phyloP scores from a whole-genome alignment of 1,139 yeast genomes.

The Yamadazyma spencermartinsiae region DNA sequence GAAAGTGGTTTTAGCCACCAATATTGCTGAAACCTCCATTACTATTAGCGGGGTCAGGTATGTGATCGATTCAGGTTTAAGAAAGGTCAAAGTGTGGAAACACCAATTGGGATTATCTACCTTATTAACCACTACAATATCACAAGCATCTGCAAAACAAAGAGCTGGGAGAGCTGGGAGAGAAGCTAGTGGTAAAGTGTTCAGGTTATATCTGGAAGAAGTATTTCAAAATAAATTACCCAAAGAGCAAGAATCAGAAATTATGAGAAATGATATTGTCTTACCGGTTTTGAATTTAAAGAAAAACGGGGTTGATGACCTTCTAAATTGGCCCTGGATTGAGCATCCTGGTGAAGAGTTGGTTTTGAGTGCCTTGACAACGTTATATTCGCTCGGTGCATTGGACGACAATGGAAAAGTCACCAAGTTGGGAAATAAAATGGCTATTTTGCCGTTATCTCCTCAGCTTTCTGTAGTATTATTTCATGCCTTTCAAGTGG shows the following conservation, averaged over 20 bases:
- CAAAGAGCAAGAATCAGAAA: slow-evolving; percentile 88
- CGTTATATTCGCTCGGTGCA: slow-evolving; percentile 78
- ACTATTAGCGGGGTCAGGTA: slow-evolving; percentile 95
- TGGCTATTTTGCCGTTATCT: slow-evolving; percentile 87
- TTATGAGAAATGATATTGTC: slow-evolving; percentile 80
- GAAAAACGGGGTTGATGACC: slow-evolving; percentile 78
- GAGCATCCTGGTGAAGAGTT: slow-evolving; percentile 86
- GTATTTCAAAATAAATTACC: slow-evolving; percentile 60
- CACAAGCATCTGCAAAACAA: slow-evolving; percentile 93
- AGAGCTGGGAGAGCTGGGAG: slow-evolving; percentile 99
- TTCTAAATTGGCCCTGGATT: slow-evolving; percentile 87
- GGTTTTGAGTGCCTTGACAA: slow-evolving; percentile 71
- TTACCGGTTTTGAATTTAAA: slow-evolving; percentile 83
- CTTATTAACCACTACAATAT: slow-evolving; percentile 84
- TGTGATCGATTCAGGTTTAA: slow-evolving; percentile 87
- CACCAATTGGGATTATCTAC: slow-evolving; percentile 91
- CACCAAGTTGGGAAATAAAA: slow-evolving; percentile 73
- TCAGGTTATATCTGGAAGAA: slow-evolving; percentile 74
- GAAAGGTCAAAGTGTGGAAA: slow-evolving; percentile 93
- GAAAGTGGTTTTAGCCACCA: slow-evolving; percentile 87
- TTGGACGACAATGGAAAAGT: slow-evolving; percentile 73
- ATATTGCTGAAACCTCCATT: slow-evolving; percentile 95
- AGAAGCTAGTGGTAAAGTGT: slow-evolving; percentile 88
- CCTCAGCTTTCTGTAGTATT: slow-evolving; percentile 92
- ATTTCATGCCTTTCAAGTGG: slow-evolving; percentile 61